Percentiles rank a stretch among this genome's conserved stretches.
Evolutionary conservation across 1,284 basidiomycete species (phyloP).

Genomic region (Chalciporus piperatoides): DNA sequence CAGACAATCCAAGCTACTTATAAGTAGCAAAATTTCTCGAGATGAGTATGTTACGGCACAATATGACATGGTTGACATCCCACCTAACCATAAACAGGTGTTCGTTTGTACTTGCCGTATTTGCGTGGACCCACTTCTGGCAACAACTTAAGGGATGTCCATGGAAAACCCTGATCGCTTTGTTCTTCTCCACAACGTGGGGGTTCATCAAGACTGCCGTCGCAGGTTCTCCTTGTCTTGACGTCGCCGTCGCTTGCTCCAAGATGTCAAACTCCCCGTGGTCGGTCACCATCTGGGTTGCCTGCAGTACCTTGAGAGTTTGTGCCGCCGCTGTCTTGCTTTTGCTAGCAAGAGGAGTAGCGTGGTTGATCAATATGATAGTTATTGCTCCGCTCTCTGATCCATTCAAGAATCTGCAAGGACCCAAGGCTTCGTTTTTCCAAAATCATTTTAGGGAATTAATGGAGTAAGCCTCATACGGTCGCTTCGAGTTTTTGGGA

Average conservation of each 20-base stretch:
- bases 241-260: neutral
- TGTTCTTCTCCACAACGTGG: neutral
- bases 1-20: too few species aligned
- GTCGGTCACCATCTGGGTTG: neutral
- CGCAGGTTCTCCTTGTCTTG: neutral
- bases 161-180: neutral
- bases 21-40: too few species aligned
- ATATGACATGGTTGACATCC: too few species aligned
- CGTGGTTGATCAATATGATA: slow-evolving; percentile 43
- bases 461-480: slow-evolving; percentile 38
- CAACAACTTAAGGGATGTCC: neutral
- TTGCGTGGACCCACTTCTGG: neutral
- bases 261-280: neutral
- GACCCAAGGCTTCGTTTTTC: slow-evolving; percentile 40
- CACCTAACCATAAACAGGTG: slow-evolving; percentile 3
- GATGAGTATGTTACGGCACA: neutral
- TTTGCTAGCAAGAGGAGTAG: slow-evolving; percentile 33
- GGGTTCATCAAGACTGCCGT: neutral
- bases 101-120: neutral
- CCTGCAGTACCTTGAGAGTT: slow-evolving; percentile 22
- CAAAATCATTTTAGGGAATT: slow-evolving; percentile 42
- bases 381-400: slow-evolving; percentile 43
- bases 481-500: neutral
- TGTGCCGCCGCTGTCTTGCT: slow-evolving; percentile 30
- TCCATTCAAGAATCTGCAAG: slow-evolving; percentile 46